Evolutionary conservation across 495 filamentous ascomycete species (phyloP).

Genomic region (Xylaria intraflava): DNA sequence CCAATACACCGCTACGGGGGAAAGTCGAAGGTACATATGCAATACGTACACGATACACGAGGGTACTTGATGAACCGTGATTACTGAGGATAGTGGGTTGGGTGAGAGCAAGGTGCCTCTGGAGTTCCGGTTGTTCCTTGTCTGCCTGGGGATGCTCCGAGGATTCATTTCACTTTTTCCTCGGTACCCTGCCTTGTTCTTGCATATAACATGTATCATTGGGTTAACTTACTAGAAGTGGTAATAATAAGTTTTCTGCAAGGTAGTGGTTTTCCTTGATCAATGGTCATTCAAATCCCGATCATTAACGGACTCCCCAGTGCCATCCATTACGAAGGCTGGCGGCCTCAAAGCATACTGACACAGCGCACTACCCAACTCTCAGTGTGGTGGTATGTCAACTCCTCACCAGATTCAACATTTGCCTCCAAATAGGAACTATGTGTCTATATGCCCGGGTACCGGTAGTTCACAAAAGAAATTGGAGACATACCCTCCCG

Average conservation of each 20-base stretch:
- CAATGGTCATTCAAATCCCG: slow-evolving; percentile 7
- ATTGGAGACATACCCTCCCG: no score
- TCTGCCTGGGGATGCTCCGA: not conserved
- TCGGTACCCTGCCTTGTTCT: not conserved
- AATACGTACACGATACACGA: not conserved
- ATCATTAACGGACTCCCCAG: not conserved
- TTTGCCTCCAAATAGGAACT: no score
- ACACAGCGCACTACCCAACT: not conserved
- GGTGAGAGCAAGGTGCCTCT: not conserved
- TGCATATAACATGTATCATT: not conserved
- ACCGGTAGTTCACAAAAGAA: no score
- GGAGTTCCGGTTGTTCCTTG: not conserved
- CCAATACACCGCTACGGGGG: not conserved
- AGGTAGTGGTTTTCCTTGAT: not conserved
- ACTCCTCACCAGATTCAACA: not conserved
- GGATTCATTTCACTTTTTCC: not conserved
- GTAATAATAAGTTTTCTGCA: not conserved
- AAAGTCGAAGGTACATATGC: not conserved
- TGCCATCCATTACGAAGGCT: not conserved
- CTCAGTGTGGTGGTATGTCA: not conserved
- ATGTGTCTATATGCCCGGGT: no score
- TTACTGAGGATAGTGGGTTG: not conserved
- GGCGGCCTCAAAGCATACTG: not conserved
- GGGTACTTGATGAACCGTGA: not conserved
- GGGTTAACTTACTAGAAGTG: not conserved